Conservation (phyloP, 2,329 filamentous ascomycete species). For the Phaeosphaeriaceae sp. region DNA sequence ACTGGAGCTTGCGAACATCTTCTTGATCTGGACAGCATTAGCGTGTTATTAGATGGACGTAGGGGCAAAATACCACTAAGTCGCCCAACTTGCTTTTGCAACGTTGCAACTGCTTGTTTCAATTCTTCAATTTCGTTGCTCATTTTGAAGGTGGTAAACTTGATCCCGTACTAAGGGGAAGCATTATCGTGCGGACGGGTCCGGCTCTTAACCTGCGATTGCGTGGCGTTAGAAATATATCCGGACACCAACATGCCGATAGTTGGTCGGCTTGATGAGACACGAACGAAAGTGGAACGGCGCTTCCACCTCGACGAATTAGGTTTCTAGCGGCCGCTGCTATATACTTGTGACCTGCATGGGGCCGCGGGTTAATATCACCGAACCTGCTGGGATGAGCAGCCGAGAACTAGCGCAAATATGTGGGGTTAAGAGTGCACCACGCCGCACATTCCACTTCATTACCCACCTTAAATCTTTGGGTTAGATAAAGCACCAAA, state of each 20-base stretch:
- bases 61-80: conserved; percentile 30
- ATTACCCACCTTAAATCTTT: no score
- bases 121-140: conserved; percentile 38
- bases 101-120: conserved; percentile 31
- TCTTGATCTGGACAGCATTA: conserved; percentile 54
- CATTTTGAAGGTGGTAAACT: conserved; percentile 22
- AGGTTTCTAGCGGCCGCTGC: conserved; percentile 18
- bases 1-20: conserved; percentile 62
- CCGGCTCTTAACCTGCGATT: conserved; percentile 20
- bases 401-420: neutral
- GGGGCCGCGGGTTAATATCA: conserved; percentile 26
- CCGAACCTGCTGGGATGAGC: conserved; percentile 25
- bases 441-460: no score
- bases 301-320: conserved; percentile 17
- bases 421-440: neutral
- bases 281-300: conserved; percentile 11
- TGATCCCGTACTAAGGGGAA: neutral
- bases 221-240: conserved; percentile 4
- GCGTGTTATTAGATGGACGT: conserved; percentile 2
- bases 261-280: conserved; percentile 14
- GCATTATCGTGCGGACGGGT: neutral
- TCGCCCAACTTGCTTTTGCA: conserved; percentile 37
- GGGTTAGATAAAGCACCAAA: no score
- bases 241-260: conserved; percentile 7
- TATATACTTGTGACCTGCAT: conserved; percentile 14